Percentiles rank a stretch among this genome's conserved stretches.
Evolutionary conservation across 208 protist genomes (phyloP).

Genomic region (Wallacemonas sp.): DNA sequence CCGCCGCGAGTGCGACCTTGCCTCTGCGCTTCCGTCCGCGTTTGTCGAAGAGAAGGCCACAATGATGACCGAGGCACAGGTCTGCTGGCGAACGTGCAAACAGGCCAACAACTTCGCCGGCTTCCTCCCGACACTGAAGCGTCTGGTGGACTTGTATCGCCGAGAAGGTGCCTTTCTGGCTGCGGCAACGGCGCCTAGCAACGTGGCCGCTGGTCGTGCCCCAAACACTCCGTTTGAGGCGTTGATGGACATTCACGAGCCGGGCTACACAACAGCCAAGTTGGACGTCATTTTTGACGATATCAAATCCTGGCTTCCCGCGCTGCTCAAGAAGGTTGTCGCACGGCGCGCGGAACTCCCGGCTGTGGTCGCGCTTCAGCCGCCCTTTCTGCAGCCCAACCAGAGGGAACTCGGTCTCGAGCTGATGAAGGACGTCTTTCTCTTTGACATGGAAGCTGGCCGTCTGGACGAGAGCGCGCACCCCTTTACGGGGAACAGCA

Average conservation of each 20-base stretch:
- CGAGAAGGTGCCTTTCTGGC: conserved; percentile 35
- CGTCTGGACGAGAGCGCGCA: conserved; percentile 74
- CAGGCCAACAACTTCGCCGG: conserved; percentile 45
- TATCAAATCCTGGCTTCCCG: conserved; percentile 66
- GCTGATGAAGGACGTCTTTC: conserved; percentile 48
- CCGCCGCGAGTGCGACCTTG: conserved; percentile 22
- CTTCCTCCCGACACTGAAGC: conserved; percentile 47
- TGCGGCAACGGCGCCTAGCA: conserved; percentile 20
- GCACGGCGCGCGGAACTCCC: conserved; percentile 27
- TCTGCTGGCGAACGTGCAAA: conserved; percentile 40
- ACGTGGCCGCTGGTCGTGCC: conserved; percentile 14
- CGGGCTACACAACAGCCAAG: conserved; percentile 47
- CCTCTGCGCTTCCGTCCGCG: conserved; percentile 28
- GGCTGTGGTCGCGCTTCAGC: conserved; percentile 5
- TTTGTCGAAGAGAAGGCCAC: conserved; percentile 45
- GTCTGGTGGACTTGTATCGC: conserved; percentile 39
- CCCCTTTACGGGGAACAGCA: conserved; percentile 72
- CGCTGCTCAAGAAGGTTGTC: conserved; percentile 51
- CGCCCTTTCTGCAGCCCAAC: conserved; percentile 31
- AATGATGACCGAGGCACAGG: conserved; percentile 30
- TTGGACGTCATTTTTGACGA: conserved; percentile 57
- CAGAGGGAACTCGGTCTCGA: conserved; percentile 42
- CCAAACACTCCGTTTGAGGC: conserved; percentile 52
- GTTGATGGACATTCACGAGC: conserved; percentile 64
- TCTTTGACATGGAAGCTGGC: conserved; percentile 75